phyloP scores from a whole-genome alignment of 176 grass and related monocot species.

The Luzula sylvatica region DNA sequence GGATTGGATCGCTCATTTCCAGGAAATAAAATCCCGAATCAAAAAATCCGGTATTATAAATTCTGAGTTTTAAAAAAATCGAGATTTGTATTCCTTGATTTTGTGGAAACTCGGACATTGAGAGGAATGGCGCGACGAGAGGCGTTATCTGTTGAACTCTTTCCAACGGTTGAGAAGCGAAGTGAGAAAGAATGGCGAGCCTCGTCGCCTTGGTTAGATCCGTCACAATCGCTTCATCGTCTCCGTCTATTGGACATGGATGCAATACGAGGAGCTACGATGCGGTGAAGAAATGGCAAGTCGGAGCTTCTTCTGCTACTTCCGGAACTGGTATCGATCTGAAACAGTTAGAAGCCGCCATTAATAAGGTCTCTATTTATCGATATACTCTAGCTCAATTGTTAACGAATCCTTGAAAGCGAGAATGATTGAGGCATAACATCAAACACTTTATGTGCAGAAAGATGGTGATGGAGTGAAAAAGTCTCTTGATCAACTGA shows the following conservation, averaged over 20 bases:
- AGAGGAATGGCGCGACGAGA: not conserved
- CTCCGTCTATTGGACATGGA: not conserved
- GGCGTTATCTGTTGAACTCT: slow-evolving; percentile 42
- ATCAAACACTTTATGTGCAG: slow-evolving; percentile 22
- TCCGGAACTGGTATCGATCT: slow-evolving; percentile 54
- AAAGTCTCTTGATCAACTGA: slow-evolving; percentile 56
- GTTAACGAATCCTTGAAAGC: not conserved
- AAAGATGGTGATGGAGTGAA: slow-evolving; percentile 57
- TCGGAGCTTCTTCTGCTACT: slow-evolving; percentile 38
- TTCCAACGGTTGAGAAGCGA: slow-evolving; percentile 25
- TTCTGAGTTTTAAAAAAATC: too few species aligned
- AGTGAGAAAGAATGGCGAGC: not conserved
- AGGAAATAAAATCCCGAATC: not conserved
- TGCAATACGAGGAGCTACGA: not conserved
- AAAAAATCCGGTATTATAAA: not conserved
- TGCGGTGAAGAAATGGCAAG: slow-evolving; percentile 23
- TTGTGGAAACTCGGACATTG: too few species aligned
- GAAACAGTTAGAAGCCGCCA: slow-evolving; percentile 50
- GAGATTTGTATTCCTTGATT: too few species aligned
- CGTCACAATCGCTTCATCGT: slow-evolving; percentile 12
- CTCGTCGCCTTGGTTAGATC: slow-evolving; percentile 33
- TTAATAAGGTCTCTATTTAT: slow-evolving; percentile 54
- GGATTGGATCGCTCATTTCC: not conserved
- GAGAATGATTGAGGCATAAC: not conserved
- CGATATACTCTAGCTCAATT: not conserved